Conservation (phyloP, 192 early-diverging fungal species). For the Backusella circina region DNA sequence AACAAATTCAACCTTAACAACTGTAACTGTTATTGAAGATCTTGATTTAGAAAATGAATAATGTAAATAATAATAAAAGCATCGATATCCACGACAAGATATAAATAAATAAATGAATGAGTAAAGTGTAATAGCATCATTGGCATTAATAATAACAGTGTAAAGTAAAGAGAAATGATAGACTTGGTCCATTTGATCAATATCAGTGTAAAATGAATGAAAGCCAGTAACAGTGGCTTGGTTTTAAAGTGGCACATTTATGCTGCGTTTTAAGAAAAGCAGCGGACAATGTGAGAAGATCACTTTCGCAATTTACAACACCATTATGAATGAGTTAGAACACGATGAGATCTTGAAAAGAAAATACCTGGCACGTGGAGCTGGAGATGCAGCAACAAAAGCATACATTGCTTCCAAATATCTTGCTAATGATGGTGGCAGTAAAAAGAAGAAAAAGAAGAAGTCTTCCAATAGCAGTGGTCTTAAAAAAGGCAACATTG, state of each 20-base stretch:
- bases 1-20: conserved; percentile 55
- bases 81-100: neutral
- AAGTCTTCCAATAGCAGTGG: conserved; percentile 2
- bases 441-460: conserved; percentile 38
- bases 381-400: conserved; percentile 34
- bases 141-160: no score
- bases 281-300: neutral
- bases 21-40: conserved; percentile 68
- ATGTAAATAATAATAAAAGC: neutral
- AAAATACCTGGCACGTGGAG: conserved; percentile 32
- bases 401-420: conserved; percentile 38
- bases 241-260: neutral
- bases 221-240: conserved; percentile 1
- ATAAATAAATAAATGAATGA: neutral
- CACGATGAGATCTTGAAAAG: conserved; percentile 16
- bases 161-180: no score
- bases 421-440: conserved; percentile 9
- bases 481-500: conserved; percentile 30
- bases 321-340: conserved; percentile 5
- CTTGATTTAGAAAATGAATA: conserved; percentile 52
- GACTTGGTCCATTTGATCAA: no score
- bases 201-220: neutral
- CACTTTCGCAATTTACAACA: neutral
- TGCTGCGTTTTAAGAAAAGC: neutral
- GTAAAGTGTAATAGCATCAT: neutral